Evolutionary conservation across 805 yeast genomes (phyloP).

Genomic region (Kluyveromyces lactis): DNA sequence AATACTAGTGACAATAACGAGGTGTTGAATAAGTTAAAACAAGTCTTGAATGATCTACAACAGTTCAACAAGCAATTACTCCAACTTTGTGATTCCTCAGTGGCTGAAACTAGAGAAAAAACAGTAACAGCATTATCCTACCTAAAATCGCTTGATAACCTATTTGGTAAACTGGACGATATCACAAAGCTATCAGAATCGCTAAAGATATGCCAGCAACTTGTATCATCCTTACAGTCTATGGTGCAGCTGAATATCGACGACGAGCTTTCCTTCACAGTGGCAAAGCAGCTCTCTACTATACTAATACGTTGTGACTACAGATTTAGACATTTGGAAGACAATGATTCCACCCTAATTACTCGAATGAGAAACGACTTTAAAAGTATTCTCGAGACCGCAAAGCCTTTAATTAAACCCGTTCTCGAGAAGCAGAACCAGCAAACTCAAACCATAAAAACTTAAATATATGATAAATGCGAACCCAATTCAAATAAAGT

Average conservation of each 20-base stretch:
- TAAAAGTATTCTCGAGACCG: conserved; percentile 17
- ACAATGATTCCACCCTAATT: conserved; percentile 19
- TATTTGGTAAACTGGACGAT: conserved; percentile 12
- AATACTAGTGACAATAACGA: conserved; percentile 3
- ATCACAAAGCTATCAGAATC: conserved; percentile 13
- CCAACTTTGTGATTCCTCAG: conserved; percentile 14
- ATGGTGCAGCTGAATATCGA: neutral
- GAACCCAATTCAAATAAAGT: no score
- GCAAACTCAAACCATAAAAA: no score
- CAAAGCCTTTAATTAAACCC: conserved; percentile 3
- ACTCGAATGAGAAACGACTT: conserved; percentile 24
- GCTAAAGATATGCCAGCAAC: neutral
- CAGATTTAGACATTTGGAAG: conserved; percentile 1
- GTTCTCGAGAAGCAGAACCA: neutral
- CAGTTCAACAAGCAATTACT: conserved; percentile 17
- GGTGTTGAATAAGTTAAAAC: conserved; percentile 16
- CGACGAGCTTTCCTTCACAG: neutral
- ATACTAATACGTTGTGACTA: conserved; percentile 1
- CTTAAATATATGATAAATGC: no score
- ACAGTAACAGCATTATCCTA: conserved; percentile 22
- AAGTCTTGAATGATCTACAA: conserved; percentile 16
- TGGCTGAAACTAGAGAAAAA: conserved; percentile 17
- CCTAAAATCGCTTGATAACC: conserved; percentile 19
- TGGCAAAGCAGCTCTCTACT: conserved; percentile 1
- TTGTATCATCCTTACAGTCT: conserved; percentile 1